Conservation (phyloP, 768 basidiomycete genomes). For the Pholiota microspora region DNA sequence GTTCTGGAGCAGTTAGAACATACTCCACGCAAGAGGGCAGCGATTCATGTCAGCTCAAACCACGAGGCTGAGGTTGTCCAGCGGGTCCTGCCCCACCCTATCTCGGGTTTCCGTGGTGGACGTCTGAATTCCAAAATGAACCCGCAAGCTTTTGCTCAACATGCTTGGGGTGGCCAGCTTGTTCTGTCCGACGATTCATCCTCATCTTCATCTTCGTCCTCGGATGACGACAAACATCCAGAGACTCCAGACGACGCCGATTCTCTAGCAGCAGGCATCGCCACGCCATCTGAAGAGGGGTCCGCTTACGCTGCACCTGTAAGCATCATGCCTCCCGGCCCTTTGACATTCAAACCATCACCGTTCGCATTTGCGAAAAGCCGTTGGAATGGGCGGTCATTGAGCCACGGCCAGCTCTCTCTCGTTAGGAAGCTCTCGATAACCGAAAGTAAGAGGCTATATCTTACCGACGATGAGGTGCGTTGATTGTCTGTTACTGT, state of each 20-base stretch:
- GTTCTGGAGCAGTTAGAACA: conserved; percentile 31
- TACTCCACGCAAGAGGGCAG: conserved; percentile 29
- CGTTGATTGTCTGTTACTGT: too few relatives aligned
- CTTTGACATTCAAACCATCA: conserved; percentile 57
- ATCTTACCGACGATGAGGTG: conserved; percentile 23
- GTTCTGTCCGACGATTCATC: conserved; percentile 39
- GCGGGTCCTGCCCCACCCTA: conserved; percentile 38
- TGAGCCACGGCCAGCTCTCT: not conserved
- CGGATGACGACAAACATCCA: conserved; percentile 52
- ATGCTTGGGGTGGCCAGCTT: conserved; percentile 52
- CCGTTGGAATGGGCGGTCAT: conserved; percentile 42
- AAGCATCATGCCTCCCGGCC: conserved; percentile 26
- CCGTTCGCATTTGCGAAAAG: conserved; percentile 63
- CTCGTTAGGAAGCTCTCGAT: not conserved
- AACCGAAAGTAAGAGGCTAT: not conserved
- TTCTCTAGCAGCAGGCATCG: conserved; percentile 36
- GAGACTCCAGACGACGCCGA: conserved; percentile 57
- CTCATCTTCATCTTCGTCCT: too few relatives aligned
- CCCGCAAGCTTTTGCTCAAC: conserved; percentile 56
- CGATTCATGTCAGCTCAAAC: not conserved
- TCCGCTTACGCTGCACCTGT: conserved; percentile 16
- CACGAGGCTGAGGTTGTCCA: conserved; percentile 18
- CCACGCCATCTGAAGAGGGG: conserved; percentile 20
- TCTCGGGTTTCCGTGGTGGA: conserved; percentile 41
- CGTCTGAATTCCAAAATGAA: conserved; percentile 57